Percentiles rank a stretch among this genome's conserved stretches.
phyloP scores from a whole-genome alignment of 805 yeast genomes.

The Pichia phayaonensis region DNA sequence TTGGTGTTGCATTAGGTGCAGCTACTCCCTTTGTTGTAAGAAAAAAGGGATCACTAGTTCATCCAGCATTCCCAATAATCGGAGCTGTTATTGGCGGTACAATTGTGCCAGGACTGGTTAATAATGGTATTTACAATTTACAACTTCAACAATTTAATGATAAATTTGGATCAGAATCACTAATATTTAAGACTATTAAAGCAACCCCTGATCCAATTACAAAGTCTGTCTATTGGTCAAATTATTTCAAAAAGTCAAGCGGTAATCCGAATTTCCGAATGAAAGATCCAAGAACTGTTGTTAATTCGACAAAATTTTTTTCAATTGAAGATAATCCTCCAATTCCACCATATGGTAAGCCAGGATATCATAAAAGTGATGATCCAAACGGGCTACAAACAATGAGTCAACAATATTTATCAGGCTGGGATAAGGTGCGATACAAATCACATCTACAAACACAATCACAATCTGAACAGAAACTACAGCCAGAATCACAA shows the following conservation, averaged over 20 bases:
- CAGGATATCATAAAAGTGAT: constrained; percentile 7
- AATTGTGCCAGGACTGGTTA: constrained; percentile 25
- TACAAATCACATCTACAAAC: background rate
- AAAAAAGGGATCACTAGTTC: constrained; percentile 30
- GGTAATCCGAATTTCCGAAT: constrained; percentile 44
- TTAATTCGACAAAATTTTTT: constrained; percentile 3
- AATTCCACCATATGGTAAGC: constrained; percentile 10
- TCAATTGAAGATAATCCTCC: constrained; percentile 3
- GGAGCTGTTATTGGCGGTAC: constrained; percentile 36
- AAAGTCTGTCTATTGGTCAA: constrained; percentile 33
- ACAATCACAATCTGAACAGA: no score
- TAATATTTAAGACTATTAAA: constrained; percentile 15
- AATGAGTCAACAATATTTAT: constrained; percentile 3
- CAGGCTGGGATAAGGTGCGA: constrained; percentile 19
- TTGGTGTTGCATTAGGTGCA: constrained; percentile 35
- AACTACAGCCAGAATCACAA: background rate
- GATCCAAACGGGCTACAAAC: background rate
- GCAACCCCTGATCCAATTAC: constrained; percentile 23
- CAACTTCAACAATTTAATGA: constrained; percentile 27
- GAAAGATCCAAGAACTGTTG: constrained; percentile 43
- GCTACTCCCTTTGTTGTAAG: constrained; percentile 35
- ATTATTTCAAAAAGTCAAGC: constrained; percentile 45
- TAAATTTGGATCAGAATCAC: constrained; percentile 20
- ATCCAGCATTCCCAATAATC: constrained; percentile 34
- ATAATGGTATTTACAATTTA: constrained; percentile 23